These are phyloP conservation scores for Pseudocercospora fuligena DNA, from an alignment of 2,329 filamentous ascomycete species.

Conservation along the genomic window DNA sequence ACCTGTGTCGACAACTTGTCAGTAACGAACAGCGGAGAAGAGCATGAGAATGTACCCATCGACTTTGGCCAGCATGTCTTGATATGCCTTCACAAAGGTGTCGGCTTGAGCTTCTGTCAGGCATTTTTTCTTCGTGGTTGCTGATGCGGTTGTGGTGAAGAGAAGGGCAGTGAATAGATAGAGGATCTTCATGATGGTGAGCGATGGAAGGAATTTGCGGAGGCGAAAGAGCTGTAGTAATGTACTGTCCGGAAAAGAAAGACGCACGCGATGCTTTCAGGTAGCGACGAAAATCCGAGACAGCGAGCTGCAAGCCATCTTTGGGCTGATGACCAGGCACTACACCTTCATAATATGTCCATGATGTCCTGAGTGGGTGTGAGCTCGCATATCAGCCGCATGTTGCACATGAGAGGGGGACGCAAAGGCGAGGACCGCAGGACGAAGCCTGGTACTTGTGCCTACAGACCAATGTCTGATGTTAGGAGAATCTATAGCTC, in stretches of 20 bases:
- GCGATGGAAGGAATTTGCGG: too few relatives aligned
- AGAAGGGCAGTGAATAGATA: neutral
- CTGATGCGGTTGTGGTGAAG: neutral
- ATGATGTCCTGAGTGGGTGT: neutral
- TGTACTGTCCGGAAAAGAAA: too few relatives aligned
- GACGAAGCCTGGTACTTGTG: neutral
- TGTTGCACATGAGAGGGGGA: neutral
- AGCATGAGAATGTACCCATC: neutral
- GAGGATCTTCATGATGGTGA: neutral
- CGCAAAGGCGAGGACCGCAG: neutral
- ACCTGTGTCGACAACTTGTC: neutral
- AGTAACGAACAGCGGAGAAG: neutral
- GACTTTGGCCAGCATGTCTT: conserved; percentile 13
- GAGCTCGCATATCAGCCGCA: neutral
- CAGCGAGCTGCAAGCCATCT: neutral
- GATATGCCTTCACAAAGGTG: conserved; percentile 13
- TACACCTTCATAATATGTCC: neutral
- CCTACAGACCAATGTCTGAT: neutral
- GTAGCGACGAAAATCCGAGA: neutral
- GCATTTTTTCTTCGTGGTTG: neutral
- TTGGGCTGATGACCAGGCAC: neutral
- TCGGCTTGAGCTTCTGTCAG: conserved; percentile 9
- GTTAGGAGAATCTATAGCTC: neutral
- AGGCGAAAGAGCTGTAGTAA: too few relatives aligned
- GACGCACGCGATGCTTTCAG: neutral